Percentiles rank a stretch among this genome's conserved stretches.
phyloP scores from a whole-genome alignment of 2,329 filamentous ascomycete species.

The Paraphaeosphaeria minitans region DNA sequence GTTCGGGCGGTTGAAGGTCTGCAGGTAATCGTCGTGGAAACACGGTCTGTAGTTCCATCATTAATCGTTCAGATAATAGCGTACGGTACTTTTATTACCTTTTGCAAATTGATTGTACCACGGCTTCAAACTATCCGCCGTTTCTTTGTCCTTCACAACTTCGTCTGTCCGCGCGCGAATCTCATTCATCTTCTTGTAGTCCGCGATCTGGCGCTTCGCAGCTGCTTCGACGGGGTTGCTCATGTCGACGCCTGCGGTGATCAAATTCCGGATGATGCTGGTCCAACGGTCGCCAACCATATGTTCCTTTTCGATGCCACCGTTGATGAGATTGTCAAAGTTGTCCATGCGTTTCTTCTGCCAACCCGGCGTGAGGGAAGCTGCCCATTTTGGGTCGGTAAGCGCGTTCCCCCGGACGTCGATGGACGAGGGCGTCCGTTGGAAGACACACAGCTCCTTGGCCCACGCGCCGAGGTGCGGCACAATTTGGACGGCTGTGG shows the following conservation, averaged over 20 bases:
- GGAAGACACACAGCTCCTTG: slow-evolving; percentile 48
- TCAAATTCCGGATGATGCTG: slow-evolving; percentile 25
- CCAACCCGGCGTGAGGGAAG: slow-evolving; percentile 52
- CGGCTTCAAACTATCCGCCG: slow-evolving; percentile 60
- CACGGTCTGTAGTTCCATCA: too few species aligned
- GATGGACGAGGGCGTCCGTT: slow-evolving; percentile 50
- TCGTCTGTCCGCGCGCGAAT: slow-evolving; percentile 55
- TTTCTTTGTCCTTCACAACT: slow-evolving; percentile 58
- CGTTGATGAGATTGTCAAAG: slow-evolving; percentile 48
- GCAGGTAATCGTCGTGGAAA: slow-evolving; percentile 66
- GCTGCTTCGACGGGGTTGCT: slow-evolving; percentile 19
- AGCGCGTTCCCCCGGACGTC: slow-evolving; percentile 31
- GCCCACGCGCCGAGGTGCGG: slow-evolving; percentile 47
- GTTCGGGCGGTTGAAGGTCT: slow-evolving; percentile 62
- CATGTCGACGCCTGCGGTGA: neutral
- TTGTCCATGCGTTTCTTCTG: slow-evolving; percentile 54
- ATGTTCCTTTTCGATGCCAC: slow-evolving; percentile 40
- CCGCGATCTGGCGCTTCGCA: slow-evolving; percentile 26
- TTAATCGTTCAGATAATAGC: too few species aligned
- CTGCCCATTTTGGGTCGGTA: slow-evolving; percentile 22
- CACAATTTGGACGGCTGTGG: slow-evolving; percentile 51
- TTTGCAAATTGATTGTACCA: slow-evolving; percentile 69
- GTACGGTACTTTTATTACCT: slow-evolving; percentile 40
- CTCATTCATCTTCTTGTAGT: slow-evolving; percentile 48
- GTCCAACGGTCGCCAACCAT: slow-evolving; percentile 60